Percentiles rank a stretch among this genome's conserved stretches.
Conservation (phyloP, 1,139 yeast species). For the Scheffersomyces illinoinensis region DNA sequence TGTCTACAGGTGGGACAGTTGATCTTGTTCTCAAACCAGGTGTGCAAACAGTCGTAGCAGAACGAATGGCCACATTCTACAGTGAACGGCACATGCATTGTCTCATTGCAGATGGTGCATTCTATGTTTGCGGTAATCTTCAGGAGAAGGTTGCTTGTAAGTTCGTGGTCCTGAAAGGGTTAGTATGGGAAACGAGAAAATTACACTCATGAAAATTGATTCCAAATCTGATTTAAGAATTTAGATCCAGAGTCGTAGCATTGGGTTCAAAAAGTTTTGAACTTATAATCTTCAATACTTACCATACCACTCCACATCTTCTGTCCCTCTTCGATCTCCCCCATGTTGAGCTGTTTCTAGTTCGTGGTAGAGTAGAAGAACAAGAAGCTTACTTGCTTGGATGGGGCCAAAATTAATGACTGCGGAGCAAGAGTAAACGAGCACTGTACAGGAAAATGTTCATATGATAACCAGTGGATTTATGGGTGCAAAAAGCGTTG, state of each 20-base stretch:
- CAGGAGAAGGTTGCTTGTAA: slow-evolving; percentile 18
- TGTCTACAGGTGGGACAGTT: slow-evolving; percentile 61
- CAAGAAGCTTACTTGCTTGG: not conserved
- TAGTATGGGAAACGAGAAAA: not conserved
- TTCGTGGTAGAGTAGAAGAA: not conserved
- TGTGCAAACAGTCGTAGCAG: slow-evolving; percentile 48
- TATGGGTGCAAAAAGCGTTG: not conserved
- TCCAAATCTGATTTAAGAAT: not conserved
- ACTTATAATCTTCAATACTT: slow-evolving; percentile 5
- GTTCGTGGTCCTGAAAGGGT: slow-evolving; percentile 14
- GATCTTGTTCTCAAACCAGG: slow-evolving; percentile 51
- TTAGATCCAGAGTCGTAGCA: not conserved
- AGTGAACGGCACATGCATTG: slow-evolving; percentile 45
- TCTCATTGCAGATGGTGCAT: slow-evolving; percentile 46
- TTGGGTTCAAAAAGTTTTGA: not conserved
- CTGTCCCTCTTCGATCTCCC: slow-evolving; percentile 1
- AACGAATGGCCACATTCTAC: slow-evolving; percentile 47
- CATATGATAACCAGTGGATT: not conserved
- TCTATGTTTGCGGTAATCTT: slow-evolving; percentile 31
- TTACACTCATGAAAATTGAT: not conserved
- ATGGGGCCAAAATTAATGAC: not conserved
- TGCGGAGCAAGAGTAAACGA: not conserved
- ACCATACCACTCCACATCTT: slow-evolving; percentile 16
- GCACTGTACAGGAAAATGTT: not conserved
- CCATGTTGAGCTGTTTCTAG: not conserved